Evolutionary conservation across 352 stramenopile genomes (phyloP).

Genomic region (Phytophthora rubi): DNA sequence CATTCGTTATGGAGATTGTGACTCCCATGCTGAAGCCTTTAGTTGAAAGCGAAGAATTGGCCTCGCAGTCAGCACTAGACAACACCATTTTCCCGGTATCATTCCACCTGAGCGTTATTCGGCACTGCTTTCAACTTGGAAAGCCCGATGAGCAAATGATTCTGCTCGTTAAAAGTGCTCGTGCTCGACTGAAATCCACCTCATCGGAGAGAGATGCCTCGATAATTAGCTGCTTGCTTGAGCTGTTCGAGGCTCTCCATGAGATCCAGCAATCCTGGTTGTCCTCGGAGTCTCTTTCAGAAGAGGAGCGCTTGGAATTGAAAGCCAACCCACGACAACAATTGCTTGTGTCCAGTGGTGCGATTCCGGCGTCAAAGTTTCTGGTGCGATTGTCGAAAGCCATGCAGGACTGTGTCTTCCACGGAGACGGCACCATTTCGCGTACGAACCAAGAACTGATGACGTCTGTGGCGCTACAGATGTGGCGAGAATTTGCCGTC

Average conservation of each 20-base stretch:
- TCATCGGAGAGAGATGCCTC: slow-evolving; percentile 2
- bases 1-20: slow-evolving; percentile 45
- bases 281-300: slow-evolving; percentile 19
- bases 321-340: neutral
- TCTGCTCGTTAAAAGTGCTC: slow-evolving; percentile 33
- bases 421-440: slow-evolving; percentile 27
- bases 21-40: slow-evolving; percentile 32
- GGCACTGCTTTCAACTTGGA: slow-evolving; percentile 35
- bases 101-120: slow-evolving; percentile 43
- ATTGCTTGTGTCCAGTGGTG: slow-evolving; percentile 12
- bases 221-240: slow-evolving; percentile 32
- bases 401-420: slow-evolving; percentile 35
- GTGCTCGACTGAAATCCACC: slow-evolving; percentile 12
- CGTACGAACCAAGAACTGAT: slow-evolving; percentile 44
- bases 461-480: slow-evolving; percentile 37
- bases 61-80: neutral
- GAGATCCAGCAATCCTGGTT: slow-evolving; percentile 27
- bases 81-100: slow-evolving; percentile 31
- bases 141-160: slow-evolving; percentile 23
- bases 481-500: slow-evolving; percentile 46
- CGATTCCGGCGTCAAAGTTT: slow-evolving; percentile 13
- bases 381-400: slow-evolving; percentile 28
- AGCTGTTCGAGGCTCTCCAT: slow-evolving; percentile 38
- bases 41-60: neutral
- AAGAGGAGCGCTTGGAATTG: slow-evolving; percentile 17